Base-by-base conservation (phyloP, 148 eudicot species). In the Nyssa sinensis region DNA sequence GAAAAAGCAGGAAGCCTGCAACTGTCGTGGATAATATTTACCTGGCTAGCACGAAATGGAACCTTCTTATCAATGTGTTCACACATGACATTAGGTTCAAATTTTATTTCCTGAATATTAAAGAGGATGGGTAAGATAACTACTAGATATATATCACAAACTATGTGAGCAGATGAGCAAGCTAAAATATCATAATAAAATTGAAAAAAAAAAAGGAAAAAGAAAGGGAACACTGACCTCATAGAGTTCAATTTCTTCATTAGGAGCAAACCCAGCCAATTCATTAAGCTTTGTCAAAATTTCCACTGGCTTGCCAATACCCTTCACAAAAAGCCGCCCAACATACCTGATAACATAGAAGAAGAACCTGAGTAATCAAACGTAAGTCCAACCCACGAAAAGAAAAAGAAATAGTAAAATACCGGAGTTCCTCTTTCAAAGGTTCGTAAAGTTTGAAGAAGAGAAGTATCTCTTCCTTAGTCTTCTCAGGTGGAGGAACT, bases 401-500 rank as follows among this genome's bases (percentile, higher is more conserved):
- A 55, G 25, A 64, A 58, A 57, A 58, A 57, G 17, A 27, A 14
- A 27, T 35, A 37, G 19, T 67, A 51, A n/a, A 30, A 39, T 86
- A 93, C 99, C 97, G 81, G 31, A 95, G 91, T 82, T 95, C 97
- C 83, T 89, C 94, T 74, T 91, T 93, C 74, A 69, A 81, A 64
- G 97, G 92, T 73, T 95, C 97, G 85, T 90, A 95, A 67, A 86
- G 90, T 83, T 95, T 95, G 81, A 95, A 95, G 82, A 95, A 95
- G 55, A 95, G 91, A 76, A 95, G 84, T 75, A 95, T 89, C 62
- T 93, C 99, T 63, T 95, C 99, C 76, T 91, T 95, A 35, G 78
- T 91, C 68, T 86, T 92, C 24, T 81, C 90, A 25, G 90, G 94
- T 67, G 88, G 96, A 74, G 90, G 82, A 81, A 88, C 64, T 27